phyloP scores from a whole-genome alignment of 768 basidiomycete genomes.

The Termitomyces sp. region DNA sequence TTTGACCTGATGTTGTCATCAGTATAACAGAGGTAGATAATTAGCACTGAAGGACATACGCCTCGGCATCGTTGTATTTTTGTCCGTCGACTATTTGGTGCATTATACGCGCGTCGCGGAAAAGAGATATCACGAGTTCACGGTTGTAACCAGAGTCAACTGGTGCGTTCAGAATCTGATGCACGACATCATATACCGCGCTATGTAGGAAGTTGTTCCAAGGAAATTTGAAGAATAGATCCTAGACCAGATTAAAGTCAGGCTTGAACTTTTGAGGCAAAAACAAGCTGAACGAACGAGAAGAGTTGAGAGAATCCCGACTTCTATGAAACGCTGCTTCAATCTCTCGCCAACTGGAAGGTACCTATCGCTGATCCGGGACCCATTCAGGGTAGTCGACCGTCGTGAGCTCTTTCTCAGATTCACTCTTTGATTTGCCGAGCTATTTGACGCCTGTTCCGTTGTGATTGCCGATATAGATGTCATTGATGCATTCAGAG shows the following conservation, averaged over 20 bases:
- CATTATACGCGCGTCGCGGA: constrained; percentile 82
- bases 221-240: constrained; percentile 92
- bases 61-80: constrained; percentile 68
- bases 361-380: constrained; percentile 24
- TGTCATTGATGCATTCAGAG: constrained; percentile 25
- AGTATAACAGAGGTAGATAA: not conserved
- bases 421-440: constrained; percentile 21
- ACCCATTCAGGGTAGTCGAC: constrained; percentile 27
- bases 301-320: constrained; percentile 67
- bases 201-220: constrained; percentile 99
- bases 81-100: constrained; percentile 87
- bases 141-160: constrained; percentile 81
- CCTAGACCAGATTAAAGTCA: constrained; percentile 38
- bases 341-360: constrained; percentile 71
- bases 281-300: constrained; percentile 49
- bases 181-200: constrained; percentile 92
- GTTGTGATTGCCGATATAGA: constrained; percentile 24
- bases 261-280: not conserved
- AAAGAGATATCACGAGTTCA: constrained; percentile 77
- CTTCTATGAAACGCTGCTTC: constrained; percentile 73
- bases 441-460: constrained; percentile 19
- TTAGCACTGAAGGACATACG: constrained; percentile 36
- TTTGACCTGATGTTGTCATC: constrained; percentile 42
- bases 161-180: constrained; percentile 89
- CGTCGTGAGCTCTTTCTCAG: constrained; percentile 57